Conservation (phyloP, 306 rosid genomes). For the Trifolium pratense region DNA sequence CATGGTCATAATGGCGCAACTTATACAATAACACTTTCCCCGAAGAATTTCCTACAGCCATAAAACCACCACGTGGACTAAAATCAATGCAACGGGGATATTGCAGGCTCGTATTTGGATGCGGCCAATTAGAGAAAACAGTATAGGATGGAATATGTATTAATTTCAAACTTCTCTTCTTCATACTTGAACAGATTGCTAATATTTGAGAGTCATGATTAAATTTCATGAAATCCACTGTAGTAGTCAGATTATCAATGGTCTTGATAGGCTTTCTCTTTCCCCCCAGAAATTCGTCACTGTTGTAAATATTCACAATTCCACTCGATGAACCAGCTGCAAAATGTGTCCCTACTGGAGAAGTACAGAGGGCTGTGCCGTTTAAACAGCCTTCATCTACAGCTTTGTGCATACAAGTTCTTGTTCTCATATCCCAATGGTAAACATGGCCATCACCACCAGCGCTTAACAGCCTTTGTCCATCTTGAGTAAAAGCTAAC, state of each 20-base stretch:
- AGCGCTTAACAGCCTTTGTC: conserved; percentile 69
- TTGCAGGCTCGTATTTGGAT: conserved; percentile 49
- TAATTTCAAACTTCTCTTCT: conserved; percentile 73
- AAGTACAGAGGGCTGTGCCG: conserved; percentile 43
- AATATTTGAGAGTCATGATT: conserved; percentile 47
- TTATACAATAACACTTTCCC: conserved; percentile 74
- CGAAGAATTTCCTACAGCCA: conserved; percentile 81
- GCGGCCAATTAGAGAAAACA: conserved; percentile 87
- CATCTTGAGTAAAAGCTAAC: conserved; percentile 77
- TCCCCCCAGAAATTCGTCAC: conserved; percentile 49
- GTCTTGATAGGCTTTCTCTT: conserved; percentile 43
- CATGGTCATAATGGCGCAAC: conserved; percentile 55
- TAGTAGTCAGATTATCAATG: conserved; percentile 38
- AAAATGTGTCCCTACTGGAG: conserved; percentile 40
- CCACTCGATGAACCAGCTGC: conserved; percentile 49
- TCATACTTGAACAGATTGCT: conserved; percentile 70
- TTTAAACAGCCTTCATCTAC: conserved; percentile 46
- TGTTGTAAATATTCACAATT: conserved; percentile 45
- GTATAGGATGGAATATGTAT: conserved; percentile 75
- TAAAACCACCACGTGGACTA: conserved; percentile 91
- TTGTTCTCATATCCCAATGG: conserved; percentile 92
- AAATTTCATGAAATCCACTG: conserved; percentile 42
- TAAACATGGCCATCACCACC: conserved; percentile 95
- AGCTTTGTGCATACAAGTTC: conserved; percentile 69
- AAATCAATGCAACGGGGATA: conserved; percentile 80